These are phyloP conservation scores for Takakia lepidozioides DNA, from an alignment of 225 moss, liverwort and hornwort species.

Conservation along the genomic window DNA sequence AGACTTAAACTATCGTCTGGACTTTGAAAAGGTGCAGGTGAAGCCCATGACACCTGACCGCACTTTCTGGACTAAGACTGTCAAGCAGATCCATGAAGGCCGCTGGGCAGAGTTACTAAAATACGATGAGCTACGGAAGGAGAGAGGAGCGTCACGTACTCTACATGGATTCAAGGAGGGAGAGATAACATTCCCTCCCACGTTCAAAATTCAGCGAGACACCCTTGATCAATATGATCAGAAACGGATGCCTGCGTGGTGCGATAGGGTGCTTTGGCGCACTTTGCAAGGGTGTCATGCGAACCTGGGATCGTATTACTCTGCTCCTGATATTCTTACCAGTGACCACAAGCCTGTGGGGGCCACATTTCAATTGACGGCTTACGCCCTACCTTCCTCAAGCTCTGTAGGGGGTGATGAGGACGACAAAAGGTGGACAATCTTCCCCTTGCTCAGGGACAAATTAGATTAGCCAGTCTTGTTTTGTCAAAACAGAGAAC, in stretches of 20 bases:
- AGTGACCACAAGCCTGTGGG: slow-evolving; percentile 99
- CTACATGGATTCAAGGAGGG: slow-evolving; percentile 91
- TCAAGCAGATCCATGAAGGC: slow-evolving; percentile 72
- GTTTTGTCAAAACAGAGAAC: too few species aligned
- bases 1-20: slow-evolving; percentile 92
- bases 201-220: slow-evolving; percentile 92
- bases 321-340: slow-evolving; percentile 70
- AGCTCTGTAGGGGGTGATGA: slow-evolving; percentile 52
- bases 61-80: slow-evolving; percentile 73
- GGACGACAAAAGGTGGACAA: slow-evolving; percentile 63
- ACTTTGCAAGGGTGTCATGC: slow-evolving; percentile 80
- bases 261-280: slow-evolving; percentile 92
- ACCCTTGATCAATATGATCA: slow-evolving; percentile 54
- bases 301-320: slow-evolving; percentile 63
- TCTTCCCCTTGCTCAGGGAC: background rate
- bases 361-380: slow-evolving; percentile 70
- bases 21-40: slow-evolving; percentile 50
- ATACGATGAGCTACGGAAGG: slow-evolving; percentile 80
- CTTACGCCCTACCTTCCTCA: slow-evolving; percentile 83
- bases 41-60: slow-evolving; percentile 65
- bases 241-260: slow-evolving; percentile 98
- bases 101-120: slow-evolving; percentile 62
- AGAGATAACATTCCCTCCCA: slow-evolving; percentile 88
- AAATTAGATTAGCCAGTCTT: too few species aligned
- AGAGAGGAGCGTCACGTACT: slow-evolving; percentile 56